Evolutionary conservation across 2,329 filamentous ascomycete genomes (phyloP), one percentile per base, ranked within the genome.

Genomic region (Aspergillus aculeatus): DNA sequence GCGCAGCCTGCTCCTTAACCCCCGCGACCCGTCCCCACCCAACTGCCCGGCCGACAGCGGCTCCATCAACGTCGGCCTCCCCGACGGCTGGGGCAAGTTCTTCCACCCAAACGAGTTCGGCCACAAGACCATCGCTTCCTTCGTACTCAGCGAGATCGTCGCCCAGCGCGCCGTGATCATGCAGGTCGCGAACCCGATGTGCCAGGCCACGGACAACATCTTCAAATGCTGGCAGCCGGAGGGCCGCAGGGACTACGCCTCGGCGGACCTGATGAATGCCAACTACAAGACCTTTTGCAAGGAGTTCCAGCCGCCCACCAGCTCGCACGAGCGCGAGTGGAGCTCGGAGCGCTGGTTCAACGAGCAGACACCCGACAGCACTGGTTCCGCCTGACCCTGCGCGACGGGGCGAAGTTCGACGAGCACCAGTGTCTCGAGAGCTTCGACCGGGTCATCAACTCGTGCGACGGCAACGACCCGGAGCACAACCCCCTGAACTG

Each of bases 41-140:
- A 31, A 35, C 56, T 58, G 56, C 14, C 31, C 47, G 9, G 54
- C 44, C 4, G 47, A 58, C 32, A 26, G 23, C 5, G 41, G 24
- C 5, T 38, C 19, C 1, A 19, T 48, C 3, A 68, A 69, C 2
- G 14, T 47, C 4, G 52, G 60, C 5, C 56, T 73, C n/a, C 75
- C 73, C 7, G 73, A 75, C 66, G 60, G 48, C 11, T 60, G 74
- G 52, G 68, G 66, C 9, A 64, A 62, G 29, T 67, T 67, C 52
- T 77, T 77, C 60, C 75, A 77, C 58, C 73, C 75, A 11, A 77
- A 74, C 51, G 55, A 62, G 24, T 16, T 54, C 4, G 65, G 66
- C 32, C 65, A 67, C 26, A 26, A 50, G 10, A 59, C 62, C 10
- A 63, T 68, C 48, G 64, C 64, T 3, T 62, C 62, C 5, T 62